Conservation (phyloP, 257 asterid genomes). For the Craterostigma plantagineum region DNA sequence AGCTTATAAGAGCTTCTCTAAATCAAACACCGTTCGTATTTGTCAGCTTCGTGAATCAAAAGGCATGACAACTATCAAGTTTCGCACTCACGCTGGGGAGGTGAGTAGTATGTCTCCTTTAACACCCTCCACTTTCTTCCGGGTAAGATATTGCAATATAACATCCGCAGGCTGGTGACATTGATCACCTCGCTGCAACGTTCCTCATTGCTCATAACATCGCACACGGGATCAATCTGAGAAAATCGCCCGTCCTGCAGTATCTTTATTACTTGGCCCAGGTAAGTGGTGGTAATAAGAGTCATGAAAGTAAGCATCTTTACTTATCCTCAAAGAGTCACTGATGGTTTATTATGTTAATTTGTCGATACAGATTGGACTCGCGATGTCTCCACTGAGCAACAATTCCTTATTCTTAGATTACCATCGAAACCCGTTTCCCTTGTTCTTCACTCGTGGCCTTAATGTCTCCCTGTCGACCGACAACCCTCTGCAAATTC, state of each 20-base stretch:
- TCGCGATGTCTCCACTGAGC: constrained; percentile 98
- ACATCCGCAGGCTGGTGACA: constrained; percentile 73
- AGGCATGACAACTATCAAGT: constrained; percentile 87
- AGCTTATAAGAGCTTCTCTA: constrained; percentile 1
- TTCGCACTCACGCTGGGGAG: constrained; percentile 98
- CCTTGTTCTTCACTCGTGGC: constrained; percentile 82
- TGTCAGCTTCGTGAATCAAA: constrained; percentile 93
- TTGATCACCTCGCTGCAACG: constrained; percentile 94
- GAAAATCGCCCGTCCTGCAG: constrained; percentile 91
- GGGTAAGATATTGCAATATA: constrained; percentile 1
- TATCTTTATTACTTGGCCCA: constrained; percentile 85
- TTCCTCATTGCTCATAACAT: constrained; percentile 78
- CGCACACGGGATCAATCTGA: constrained; percentile 88
- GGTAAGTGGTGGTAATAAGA: constrained; percentile 34
- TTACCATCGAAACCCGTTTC: constrained; percentile 94
- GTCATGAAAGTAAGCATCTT: no score
- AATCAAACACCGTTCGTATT: neutral
- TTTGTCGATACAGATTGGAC: constrained; percentile 55
- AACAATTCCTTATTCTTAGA: constrained; percentile 88
- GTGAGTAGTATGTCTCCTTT: constrained; percentile 14
- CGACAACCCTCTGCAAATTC: constrained; percentile 93
- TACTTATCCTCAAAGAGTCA: no score
- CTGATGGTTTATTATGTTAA: constrained; percentile 10
- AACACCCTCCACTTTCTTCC: neutral
- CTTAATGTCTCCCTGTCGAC: constrained; percentile 92